Evolutionary conservation across 2,329 filamentous ascomycete genomes (phyloP).

Genomic region (Phialophora macrospora): DNA sequence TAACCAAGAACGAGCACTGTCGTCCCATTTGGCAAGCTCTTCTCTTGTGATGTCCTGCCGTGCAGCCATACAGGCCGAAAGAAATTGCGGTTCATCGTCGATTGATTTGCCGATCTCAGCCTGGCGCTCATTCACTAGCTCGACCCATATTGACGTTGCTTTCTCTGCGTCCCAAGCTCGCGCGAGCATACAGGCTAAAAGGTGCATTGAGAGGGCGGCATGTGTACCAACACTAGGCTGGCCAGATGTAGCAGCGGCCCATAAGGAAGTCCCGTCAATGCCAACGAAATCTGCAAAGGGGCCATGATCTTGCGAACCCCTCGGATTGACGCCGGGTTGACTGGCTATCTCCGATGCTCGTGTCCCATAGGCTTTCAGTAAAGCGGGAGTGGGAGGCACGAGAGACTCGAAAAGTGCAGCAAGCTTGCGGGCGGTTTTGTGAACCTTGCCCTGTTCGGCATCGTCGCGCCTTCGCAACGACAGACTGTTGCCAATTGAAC

Average conservation of each 20-base stretch:
- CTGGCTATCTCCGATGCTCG: slow-evolving; percentile 43
- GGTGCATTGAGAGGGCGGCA: slow-evolving; percentile 41
- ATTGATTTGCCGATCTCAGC: slow-evolving; percentile 16
- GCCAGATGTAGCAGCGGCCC: slow-evolving; percentile 48
- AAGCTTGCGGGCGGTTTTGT: slow-evolving; percentile 49
- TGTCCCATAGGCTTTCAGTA: slow-evolving; percentile 46
- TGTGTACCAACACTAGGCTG: not conserved
- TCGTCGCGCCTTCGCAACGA: slow-evolving; percentile 42
- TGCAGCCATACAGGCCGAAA: slow-evolving; percentile 13
- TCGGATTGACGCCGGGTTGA: slow-evolving; percentile 16
- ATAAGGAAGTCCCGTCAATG: slow-evolving; percentile 45
- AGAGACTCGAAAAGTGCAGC: slow-evolving; percentile 48
- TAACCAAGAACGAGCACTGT: slow-evolving; percentile 48
- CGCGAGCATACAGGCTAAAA: slow-evolving; percentile 45
- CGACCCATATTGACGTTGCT: slow-evolving; percentile 42
- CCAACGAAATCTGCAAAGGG: slow-evolving; percentile 41
- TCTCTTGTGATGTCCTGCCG: slow-evolving; percentile 36
- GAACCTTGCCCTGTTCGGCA: slow-evolving; percentile 48
- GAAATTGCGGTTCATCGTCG: slow-evolving; percentile 9
- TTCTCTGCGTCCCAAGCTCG: slow-evolving; percentile 38
- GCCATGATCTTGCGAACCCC: slow-evolving; percentile 15
- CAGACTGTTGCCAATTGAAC: slow-evolving; percentile 42
- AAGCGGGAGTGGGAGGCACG: slow-evolving; percentile 42
- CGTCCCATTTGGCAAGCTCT: slow-evolving; percentile 47
- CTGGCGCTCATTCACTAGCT: slow-evolving; percentile 39